phyloP scores from a whole-genome alignment of 805 yeast species.

The Yamadazyma takamatsuzukensis region DNA sequence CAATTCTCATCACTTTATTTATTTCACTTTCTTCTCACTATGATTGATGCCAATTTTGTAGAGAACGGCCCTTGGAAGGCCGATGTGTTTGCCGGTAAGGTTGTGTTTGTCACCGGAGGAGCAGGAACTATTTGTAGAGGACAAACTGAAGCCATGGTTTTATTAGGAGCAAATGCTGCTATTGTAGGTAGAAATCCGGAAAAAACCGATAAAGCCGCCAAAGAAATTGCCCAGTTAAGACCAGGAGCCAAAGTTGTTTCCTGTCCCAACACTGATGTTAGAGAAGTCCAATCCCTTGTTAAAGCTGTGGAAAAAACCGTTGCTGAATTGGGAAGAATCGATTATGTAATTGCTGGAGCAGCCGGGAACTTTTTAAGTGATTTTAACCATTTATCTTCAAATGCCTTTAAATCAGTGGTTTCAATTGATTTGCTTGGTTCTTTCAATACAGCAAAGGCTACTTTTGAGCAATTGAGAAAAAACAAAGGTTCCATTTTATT shows the following conservation, averaged over 20 bases:
- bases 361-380: constrained; percentile 42
- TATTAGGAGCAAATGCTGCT: constrained; percentile 84
- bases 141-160: constrained; percentile 79
- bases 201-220: constrained; percentile 65
- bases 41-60: constrained; percentile 14
- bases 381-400: constrained; percentile 40
- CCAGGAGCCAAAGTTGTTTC: constrained; percentile 65
- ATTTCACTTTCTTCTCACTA: neutral
- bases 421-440: constrained; percentile 40
- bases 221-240: constrained; percentile 53
- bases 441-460: constrained; percentile 39
- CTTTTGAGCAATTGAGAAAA: constrained; percentile 33
- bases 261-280: constrained; percentile 69
- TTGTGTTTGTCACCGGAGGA: constrained; percentile 90
- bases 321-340: constrained; percentile 37
- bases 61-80: constrained; percentile 43
- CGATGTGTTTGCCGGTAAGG: constrained; percentile 74
- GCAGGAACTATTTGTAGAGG: constrained; percentile 91
- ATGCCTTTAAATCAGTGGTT: constrained; percentile 39
- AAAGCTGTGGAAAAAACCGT: constrained; percentile 63
- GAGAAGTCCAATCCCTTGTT: constrained; percentile 55
- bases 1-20: neutral
- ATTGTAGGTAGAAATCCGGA: constrained; percentile 73
- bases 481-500: constrained; percentile 45
- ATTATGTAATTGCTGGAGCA: constrained; percentile 43